Percentiles rank a stretch among this genome's conserved stretches.
Evolutionary conservation across 2,329 filamentous ascomycete species (phyloP).

Genomic region (Rhynchosporium graminicola): DNA sequence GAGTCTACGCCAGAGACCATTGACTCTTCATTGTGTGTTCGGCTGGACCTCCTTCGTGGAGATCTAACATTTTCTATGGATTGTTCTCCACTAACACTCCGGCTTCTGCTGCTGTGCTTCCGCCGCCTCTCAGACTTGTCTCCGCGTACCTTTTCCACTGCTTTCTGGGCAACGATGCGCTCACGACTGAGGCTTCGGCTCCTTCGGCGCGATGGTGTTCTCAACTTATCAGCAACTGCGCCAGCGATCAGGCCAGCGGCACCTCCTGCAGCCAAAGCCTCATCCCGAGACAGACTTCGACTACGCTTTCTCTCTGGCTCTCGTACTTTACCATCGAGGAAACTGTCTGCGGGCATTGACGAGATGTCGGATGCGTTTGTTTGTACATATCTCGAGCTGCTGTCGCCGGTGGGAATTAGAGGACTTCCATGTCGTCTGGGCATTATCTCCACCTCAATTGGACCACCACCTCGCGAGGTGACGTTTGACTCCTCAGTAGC

Average conservation of each 20-base stretch:
- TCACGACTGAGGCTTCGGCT: slow-evolving; percentile 67
- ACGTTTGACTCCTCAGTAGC: slow-evolving; percentile 79
- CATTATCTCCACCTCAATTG: slow-evolving; percentile 85
- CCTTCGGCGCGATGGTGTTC: slow-evolving; percentile 57
- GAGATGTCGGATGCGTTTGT: slow-evolving; percentile 83
- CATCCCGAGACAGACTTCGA: slow-evolving; percentile 37
- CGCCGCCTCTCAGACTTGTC: slow-evolving; percentile 49
- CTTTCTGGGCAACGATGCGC: slow-evolving; percentile 63
- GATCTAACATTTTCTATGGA: slow-evolving; percentile 47
- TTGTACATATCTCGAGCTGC: slow-evolving; percentile 62
- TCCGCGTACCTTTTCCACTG: slow-evolving; percentile 64
- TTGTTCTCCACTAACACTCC: slow-evolving; percentile 49
- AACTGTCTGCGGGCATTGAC: slow-evolving; percentile 72
- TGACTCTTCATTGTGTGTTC: slow-evolving; percentile 52
- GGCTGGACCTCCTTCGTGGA: slow-evolving; percentile 50
- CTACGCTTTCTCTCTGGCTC: slow-evolving; percentile 39
- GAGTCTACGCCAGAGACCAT: slow-evolving; percentile 52
- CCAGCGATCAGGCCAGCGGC: slow-evolving; percentile 45
- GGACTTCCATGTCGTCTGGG: slow-evolving; percentile 66
- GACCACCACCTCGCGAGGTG: slow-evolving; percentile 61
- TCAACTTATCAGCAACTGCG: slow-evolving; percentile 50
- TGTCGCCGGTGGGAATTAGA: slow-evolving; percentile 59
- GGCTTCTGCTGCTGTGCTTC: slow-evolving; percentile 48
- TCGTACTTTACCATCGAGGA: slow-evolving; percentile 54
- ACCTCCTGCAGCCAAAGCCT: slow-evolving; percentile 38